Conservation (phyloP, 352 stramenopile species). For the Phytophthora pinifolia region DNA sequence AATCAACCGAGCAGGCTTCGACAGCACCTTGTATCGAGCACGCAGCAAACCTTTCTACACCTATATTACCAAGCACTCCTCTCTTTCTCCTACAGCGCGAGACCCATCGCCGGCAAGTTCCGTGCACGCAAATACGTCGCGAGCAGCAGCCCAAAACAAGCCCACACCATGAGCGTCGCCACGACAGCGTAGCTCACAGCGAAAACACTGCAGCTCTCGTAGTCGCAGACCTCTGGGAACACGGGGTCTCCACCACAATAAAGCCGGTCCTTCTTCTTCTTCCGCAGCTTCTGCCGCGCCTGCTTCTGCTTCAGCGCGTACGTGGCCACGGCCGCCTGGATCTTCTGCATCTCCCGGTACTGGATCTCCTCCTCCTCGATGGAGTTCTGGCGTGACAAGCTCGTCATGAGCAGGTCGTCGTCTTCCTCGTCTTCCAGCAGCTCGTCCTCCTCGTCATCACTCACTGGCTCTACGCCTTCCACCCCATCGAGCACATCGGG, state of each 20-base stretch:
- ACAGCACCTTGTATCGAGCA: too few species aligned
- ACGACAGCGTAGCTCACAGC: constrained; percentile 42
- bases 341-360: constrained; percentile 52
- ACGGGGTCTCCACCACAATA: constrained; percentile 29
- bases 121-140: constrained; percentile 26
- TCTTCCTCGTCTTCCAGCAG: constrained; percentile 43
- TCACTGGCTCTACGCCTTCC: constrained; percentile 39
- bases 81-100: too few species aligned
- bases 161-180: constrained; percentile 57
- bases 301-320: constrained; percentile 56
- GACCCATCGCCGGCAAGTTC: neutral
- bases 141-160: constrained; percentile 29
- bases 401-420: constrained; percentile 43
- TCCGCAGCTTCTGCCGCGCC: constrained; percentile 34
- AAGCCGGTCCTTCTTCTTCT: constrained; percentile 32
- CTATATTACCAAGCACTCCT: too few species aligned
- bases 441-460: constrained; percentile 50
- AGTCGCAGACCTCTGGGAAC: constrained; percentile 33
- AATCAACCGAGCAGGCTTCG: too few species aligned
- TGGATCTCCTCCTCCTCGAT: constrained; percentile 57
- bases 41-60: too few species aligned
- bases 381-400: constrained; percentile 38
- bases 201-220: constrained; percentile 52
- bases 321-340: constrained; percentile 51
- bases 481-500: constrained; percentile 40